A percentile compares a stretch with the other conserved stretches of the same genome.
Evolutionary conservation across 73 alveolate species (phyloP).

Genomic region (Blepharisma japonicum): DNA sequence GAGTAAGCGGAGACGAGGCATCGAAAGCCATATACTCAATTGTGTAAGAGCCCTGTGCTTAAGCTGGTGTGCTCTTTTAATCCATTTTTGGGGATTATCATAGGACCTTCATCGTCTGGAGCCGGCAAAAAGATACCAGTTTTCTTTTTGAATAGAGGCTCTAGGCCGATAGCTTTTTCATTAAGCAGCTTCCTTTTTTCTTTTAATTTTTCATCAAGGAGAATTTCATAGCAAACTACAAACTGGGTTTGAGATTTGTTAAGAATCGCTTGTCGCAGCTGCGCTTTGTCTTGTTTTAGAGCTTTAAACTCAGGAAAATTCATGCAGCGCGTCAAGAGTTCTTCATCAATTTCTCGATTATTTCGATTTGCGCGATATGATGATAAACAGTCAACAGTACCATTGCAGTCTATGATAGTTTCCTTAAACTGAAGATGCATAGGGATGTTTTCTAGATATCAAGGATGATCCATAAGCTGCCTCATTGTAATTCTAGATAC

Average conservation of each 20-base stretch:
- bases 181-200: background rate
- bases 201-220: conserved; percentile 9
- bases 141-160: background rate
- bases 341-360: conserved; percentile 13
- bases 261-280: background rate
- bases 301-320: background rate
- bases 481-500: conserved; percentile 62
- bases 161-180: background rate
- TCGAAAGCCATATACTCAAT: conserved; percentile 14
- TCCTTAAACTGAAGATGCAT: conserved; percentile 11
- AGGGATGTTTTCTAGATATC: conserved; percentile 44
- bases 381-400: background rate
- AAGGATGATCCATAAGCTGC: conserved; percentile 71
- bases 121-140: conserved; percentile 55
- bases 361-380: conserved; percentile 2
- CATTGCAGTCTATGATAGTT: background rate
- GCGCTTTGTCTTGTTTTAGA: background rate
- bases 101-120: conserved; percentile 84
- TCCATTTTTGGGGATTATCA: conserved; percentile 38
- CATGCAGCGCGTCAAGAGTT: background rate
- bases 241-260: background rate
- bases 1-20: background rate
- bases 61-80: background rate
- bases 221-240: background rate
- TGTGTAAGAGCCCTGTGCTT: background rate